Evolutionary conservation across 2,329 filamentous ascomycete species (phyloP).

Genomic region (Fusarium continuum): DNA sequence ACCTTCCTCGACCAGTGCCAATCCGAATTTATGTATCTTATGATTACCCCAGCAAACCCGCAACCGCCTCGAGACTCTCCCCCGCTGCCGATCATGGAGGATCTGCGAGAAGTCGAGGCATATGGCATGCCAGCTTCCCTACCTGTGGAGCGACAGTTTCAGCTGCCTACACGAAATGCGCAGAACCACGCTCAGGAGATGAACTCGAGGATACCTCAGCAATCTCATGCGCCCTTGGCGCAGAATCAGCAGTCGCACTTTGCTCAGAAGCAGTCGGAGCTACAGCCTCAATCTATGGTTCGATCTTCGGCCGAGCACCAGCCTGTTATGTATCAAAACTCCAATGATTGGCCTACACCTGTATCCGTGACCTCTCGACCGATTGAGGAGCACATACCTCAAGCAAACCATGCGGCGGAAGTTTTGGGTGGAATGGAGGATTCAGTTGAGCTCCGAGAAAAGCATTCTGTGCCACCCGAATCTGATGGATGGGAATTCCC

Average conservation of each 20-base stretch:
- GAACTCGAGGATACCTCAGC: conserved; percentile 62
- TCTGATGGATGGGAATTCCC: conserved; percentile 93
- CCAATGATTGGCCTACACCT: conserved; percentile 49
- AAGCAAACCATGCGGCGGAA: conserved; percentile 53
- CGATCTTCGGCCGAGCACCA: conserved; percentile 62
- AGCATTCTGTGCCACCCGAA: conserved; percentile 59
- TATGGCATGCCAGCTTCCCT: conserved; percentile 56
- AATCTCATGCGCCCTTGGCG: conserved; percentile 68
- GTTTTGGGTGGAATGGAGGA: conserved; percentile 51
- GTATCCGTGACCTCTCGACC: conserved; percentile 48
- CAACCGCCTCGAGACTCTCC: conserved; percentile 71
- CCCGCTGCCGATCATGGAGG: conserved; percentile 66
- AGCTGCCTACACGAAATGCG: conserved; percentile 52
- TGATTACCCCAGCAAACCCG: conserved; percentile 73
- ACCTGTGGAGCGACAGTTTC: conserved; percentile 52
- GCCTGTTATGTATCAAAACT: conserved; percentile 51
- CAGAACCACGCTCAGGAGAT: conserved; percentile 68
- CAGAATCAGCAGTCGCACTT: conserved; percentile 52
- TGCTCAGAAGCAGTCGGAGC: conserved; percentile 48
- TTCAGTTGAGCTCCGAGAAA: conserved; percentile 57
- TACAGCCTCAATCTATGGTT: conserved; percentile 61
- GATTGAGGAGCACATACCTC: conserved; percentile 48
- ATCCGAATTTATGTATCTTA: conserved; percentile 72
- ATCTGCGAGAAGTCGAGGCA: conserved; percentile 66
- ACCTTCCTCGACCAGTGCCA: conserved; percentile 71